Conservation (phyloP, 2,329 filamentous ascomycete species). For the Trichoderma pleuroti region DNA sequence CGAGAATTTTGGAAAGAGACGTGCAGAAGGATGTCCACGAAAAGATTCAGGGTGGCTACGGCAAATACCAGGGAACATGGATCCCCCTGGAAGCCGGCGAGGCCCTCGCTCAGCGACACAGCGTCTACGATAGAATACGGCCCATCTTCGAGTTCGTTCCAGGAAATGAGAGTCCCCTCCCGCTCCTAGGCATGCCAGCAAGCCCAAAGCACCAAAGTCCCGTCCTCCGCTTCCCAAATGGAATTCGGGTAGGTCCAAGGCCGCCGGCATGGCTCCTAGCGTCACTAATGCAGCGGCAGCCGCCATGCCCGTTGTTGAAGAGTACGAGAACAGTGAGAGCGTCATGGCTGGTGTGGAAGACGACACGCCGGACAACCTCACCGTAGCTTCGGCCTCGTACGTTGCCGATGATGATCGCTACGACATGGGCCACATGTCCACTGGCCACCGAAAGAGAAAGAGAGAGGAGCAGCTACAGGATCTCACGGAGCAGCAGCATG, state of each 20-base stretch:
- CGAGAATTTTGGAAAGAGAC: conserved; percentile 90
- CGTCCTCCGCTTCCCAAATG: conserved; percentile 54
- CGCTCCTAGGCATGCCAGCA: conserved; percentile 87
- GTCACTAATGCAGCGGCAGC: conserved; percentile 25
- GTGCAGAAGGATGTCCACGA: conserved; percentile 96
- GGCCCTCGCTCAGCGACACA: conserved; percentile 79
- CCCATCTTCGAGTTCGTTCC: conserved; percentile 88
- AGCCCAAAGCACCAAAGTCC: conserved; percentile 69
- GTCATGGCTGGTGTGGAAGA: conserved; percentile 64
- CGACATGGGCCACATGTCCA: conserved; percentile 62
- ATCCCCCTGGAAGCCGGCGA: conserved; percentile 83
- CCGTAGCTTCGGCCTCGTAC: conserved; percentile 79
- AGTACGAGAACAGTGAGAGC: conserved; percentile 60
- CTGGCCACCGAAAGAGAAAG: conserved; percentile 72
- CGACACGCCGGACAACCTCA: conserved; percentile 78
- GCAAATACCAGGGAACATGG: conserved; percentile 99
- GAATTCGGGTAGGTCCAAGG: conserved; percentile 28
- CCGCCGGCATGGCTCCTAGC: conserved; percentile 1
- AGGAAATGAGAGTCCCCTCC: conserved; percentile 87
- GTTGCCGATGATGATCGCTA: conserved; percentile 78
- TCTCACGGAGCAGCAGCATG: conserved; percentile 75
- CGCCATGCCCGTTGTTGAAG: conserved; percentile 45
- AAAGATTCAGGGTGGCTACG: conserved; percentile 97
- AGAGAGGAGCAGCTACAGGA: conserved; percentile 61
- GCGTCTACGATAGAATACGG: conserved; percentile 74